Conservation (phyloP, 1,284 basidiomycete genomes). For the Polyporus tsugae region DNA sequence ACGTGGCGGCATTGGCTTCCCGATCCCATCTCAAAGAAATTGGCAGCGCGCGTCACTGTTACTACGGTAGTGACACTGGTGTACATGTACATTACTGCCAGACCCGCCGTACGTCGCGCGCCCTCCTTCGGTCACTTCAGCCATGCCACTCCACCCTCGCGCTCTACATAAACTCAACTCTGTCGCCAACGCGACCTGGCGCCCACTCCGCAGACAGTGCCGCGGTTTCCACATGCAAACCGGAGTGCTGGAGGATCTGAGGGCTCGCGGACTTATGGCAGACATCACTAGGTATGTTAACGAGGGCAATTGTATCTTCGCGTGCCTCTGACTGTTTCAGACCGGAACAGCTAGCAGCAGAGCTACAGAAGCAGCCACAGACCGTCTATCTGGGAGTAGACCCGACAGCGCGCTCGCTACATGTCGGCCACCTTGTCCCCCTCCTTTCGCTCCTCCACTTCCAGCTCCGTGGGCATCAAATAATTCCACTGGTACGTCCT, state of each 20-base stretch:
- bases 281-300: constrained; percentile 42
- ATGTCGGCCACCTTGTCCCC: constrained; percentile 94
- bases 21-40: constrained; percentile 33
- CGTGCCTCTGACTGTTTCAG: constrained; percentile 29
- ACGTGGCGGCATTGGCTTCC: constrained; percentile 32
- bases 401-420: constrained; percentile 89
- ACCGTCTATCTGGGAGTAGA: constrained; percentile 92
- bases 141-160: constrained; percentile 30
- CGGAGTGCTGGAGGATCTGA: constrained; percentile 41
- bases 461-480: constrained; percentile 80
- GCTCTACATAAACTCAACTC: constrained; percentile 9
- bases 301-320: neutral
- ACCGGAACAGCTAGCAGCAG: constrained; percentile 49
- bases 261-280: constrained; percentile 42
- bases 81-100: too few relatives aligned
- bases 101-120: too few relatives aligned
- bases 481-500: constrained; percentile 68
- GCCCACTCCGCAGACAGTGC: constrained; percentile 21
- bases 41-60: constrained; percentile 16
- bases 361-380: constrained; percentile 48
- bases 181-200: constrained; percentile 7
- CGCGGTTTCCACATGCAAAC: constrained; percentile 33
- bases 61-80: too few relatives aligned
- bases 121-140: neutral
- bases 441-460: constrained; percentile 91